Evolutionary conservation across 768 basidiomycete species (phyloP), one percentile per base, ranked within the genome.

Genomic region (Exidia glandulosa): DNA sequence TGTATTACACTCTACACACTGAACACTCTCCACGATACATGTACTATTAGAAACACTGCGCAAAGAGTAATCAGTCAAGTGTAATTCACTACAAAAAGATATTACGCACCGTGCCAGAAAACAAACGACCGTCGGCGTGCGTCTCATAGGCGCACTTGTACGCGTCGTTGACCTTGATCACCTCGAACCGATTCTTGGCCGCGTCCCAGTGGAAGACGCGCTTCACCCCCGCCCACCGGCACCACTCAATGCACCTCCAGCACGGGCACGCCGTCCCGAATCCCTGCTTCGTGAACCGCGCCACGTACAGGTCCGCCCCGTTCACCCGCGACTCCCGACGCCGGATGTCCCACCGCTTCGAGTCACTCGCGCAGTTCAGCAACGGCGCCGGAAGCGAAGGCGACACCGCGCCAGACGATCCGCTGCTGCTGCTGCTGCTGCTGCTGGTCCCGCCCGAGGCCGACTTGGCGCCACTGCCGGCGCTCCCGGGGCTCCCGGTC

Each of bases 161-260:
- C 23, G 69, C 69, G 37, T 72, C 72, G 59, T 77, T 76, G 57
- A 80, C 78, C 67, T 81, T 81, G 48, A 80, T 68, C 48, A 79
- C 73, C 2, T 74, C 73, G 50, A 77, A 76, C 59, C 65, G 66
- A 9, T 68, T 69, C 37, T 66, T 68, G 19, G 65, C 69, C 6
- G 66, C 69, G 58, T 80, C 74, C 25, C 54, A 81, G 62, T 82
- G 77, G 63, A 81, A 83, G 45, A 82, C 76, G 41, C 81, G 75
- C 68, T 76, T 80, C 61, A 83, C 75, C 0, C 81, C 81, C 25
- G 80, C 79, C 81, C 81, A 83, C 48, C 71, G 69, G 63, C 79
- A 82, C 80, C 79, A 83, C 59, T 79, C 75, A 32, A 83, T 60
- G 59, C 81, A 82, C 47, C 81, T 69, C 77, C 79, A 81, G 65